These are phyloP conservation scores for Botryotinia globosa DNA, from an alignment of 2,329 filamentous ascomycete genomes.

Conservation along the genomic window DNA sequence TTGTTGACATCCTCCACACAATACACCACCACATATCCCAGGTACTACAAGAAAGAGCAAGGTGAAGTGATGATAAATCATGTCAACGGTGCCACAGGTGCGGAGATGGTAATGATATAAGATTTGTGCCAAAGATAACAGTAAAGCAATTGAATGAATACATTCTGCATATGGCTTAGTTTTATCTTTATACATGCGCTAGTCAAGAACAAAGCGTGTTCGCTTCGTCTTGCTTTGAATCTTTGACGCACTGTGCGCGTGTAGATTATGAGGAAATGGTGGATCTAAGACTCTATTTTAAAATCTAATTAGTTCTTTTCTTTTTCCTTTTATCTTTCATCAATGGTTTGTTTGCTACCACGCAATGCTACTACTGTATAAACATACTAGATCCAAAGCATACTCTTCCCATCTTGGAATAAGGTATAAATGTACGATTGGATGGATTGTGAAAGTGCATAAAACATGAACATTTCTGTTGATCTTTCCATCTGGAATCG, in stretches of 20 bases:
- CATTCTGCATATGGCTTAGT: neutral
- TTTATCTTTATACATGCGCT: neutral
- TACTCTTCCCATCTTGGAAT: neutral
- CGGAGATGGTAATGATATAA: neutral
- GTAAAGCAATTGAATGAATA: neutral
- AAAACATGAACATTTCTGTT: neutral
- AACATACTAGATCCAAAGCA: neutral
- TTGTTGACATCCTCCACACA: neutral
- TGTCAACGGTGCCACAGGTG: neutral
- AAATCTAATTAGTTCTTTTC: neutral
- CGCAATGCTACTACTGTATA: neutral
- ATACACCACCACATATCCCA: neutral
- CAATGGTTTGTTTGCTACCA: neutral
- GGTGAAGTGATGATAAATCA: neutral
- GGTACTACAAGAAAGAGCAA: neutral
- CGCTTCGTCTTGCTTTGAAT: neutral
- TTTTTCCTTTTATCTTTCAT: neutral
- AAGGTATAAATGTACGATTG: neutral
- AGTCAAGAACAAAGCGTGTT: constrained; percentile 3
- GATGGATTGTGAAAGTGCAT: neutral
- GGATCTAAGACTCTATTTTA: neutral
- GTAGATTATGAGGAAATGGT: neutral
- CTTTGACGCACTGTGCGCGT: neutral
- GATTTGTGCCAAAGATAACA: neutral
- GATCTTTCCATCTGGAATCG: neutral